phyloP scores from a whole-genome alignment of 371 early-diverging fungal species.

The Mucor indicus region DNA sequence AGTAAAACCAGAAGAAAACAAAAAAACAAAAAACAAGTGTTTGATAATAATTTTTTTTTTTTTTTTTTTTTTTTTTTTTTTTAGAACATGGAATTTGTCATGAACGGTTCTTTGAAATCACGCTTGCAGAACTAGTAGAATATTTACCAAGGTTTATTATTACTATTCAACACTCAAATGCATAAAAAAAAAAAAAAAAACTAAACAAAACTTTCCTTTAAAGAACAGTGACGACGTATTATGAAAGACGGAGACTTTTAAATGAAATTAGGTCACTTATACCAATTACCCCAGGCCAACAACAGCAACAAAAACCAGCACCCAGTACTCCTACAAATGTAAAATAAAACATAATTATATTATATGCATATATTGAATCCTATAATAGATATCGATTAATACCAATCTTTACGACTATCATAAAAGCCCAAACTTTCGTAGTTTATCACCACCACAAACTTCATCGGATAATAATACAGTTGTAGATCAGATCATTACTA shows the following conservation, averaged over 20 bases:
- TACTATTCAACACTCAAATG: no score
- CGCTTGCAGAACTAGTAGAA: constrained; percentile 38
- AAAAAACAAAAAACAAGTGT: no score
- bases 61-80: constrained; percentile 4
- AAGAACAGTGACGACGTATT: constrained; percentile 39
- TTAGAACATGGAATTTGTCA: constrained; percentile 37
- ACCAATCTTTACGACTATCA: constrained; percentile 22
- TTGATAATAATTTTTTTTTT: neutral
- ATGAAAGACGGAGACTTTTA: constrained; percentile 46
- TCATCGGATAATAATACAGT: no score
- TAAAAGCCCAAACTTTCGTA: no score
- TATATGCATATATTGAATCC: neutral
- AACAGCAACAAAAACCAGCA: constrained; percentile 2
- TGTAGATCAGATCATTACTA: no score
- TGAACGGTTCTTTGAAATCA: constrained; percentile 36
- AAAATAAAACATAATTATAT: neutral
- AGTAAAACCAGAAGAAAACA: no score
- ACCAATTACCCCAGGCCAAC: constrained; percentile 5
- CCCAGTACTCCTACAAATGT: constrained; percentile 12
- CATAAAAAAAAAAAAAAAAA: no score
- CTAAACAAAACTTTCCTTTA: no score
- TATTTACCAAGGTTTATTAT: constrained; percentile 31
- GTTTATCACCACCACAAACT: no score
- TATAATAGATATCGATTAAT: constrained; percentile 20
- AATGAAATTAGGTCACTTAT: constrained; percentile 40